Conservation (phyloP, 202 grass and related monocot species). For the Brachypodium distachyon region DNA sequence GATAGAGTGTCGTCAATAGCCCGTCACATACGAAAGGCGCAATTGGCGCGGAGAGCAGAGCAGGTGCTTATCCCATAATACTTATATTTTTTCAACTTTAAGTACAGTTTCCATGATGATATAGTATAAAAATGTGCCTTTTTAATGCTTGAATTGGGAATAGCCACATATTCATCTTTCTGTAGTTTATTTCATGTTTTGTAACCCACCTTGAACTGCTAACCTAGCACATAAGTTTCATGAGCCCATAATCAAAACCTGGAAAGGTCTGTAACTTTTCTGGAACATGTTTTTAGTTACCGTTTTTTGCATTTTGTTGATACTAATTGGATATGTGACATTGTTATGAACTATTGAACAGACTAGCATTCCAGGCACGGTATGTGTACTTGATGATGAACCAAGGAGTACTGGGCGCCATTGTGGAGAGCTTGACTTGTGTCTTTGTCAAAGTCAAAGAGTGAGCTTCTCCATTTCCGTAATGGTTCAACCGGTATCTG, state of each 20-base stretch:
- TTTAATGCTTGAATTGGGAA: background rate
- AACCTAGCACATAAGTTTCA: conserved; percentile 17
- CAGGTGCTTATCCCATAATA: conserved; percentile 45
- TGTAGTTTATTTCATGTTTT: background rate
- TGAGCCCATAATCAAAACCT: background rate
- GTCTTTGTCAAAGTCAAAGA: conserved; percentile 61
- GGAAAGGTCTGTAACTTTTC: background rate
- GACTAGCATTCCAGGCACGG: conserved; percentile 68
- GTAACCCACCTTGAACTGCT: background rate
- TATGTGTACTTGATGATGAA: conserved; percentile 97
- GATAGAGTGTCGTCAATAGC: conserved; percentile 82
- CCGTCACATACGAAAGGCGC: conserved; percentile 70
- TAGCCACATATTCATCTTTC: background rate
- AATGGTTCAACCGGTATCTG: conserved; percentile 92
- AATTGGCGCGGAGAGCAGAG: conserved; percentile 81
- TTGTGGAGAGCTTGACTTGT: conserved; percentile 77
- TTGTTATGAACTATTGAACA: conserved; percentile 35
- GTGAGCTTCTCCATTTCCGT: conserved; percentile 79
- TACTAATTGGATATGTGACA: conserved; percentile 16
- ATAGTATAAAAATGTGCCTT: background rate
- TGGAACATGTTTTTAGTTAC: background rate
- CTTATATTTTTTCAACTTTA: background rate
- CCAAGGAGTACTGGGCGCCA: conserved; percentile 64
- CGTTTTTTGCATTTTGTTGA: background rate
- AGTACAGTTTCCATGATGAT: background rate